Evolutionary conservation across 2,329 filamentous ascomycete genomes (phyloP), one percentile per base, ranked within the genome.

Genomic region (Trichoderma atrobrunneum): DNA sequence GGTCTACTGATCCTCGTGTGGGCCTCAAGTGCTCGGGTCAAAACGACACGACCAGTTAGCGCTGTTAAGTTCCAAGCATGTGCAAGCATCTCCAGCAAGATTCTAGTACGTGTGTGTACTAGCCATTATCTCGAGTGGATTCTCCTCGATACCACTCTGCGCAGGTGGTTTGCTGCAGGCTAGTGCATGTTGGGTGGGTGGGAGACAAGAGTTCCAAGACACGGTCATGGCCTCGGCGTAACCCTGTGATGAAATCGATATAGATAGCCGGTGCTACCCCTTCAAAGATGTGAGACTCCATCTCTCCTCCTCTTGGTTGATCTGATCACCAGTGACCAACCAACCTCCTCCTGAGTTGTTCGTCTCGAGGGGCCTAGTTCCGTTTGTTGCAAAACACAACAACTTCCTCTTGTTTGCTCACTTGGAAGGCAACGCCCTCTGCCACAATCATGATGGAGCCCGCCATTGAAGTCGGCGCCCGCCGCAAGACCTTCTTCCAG

Each of bases 401-500:
- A n/a, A 39, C 65, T 21, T 68, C 32, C 57, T 61, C 36, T 51
- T 61, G 36, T 24, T 24, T 36, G 11, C n/a, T 66, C n/a, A 39
- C 21, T 12, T 28, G 21, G 21, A 67, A 67, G 64, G 34, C 34
- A 14, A 21, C 12, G 18, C 26, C 30, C 26, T 34, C 65, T 32
- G 11, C 24, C 21, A 2, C 18, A 43, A 34, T 12, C 54, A 56
- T 28, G 12, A 71, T 71, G 69, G 74, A 66, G 62, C 63, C 39
- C 28, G 51, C 72, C 43, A 36, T 74, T 24, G 75, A 75, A 32
- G 28, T 56, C 24, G 71, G 32, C n/a, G 7, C 68, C 12, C 36
- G 67, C 65, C 71, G 61, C 43, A 78, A 76, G 73, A 63, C 76
- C 11, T 78, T 78, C 39, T 70, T 73, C 30, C 16, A 76, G 26